Base-by-base conservation (phyloP, 257 asterid species). In the Przewalskia tangutica region DNA sequence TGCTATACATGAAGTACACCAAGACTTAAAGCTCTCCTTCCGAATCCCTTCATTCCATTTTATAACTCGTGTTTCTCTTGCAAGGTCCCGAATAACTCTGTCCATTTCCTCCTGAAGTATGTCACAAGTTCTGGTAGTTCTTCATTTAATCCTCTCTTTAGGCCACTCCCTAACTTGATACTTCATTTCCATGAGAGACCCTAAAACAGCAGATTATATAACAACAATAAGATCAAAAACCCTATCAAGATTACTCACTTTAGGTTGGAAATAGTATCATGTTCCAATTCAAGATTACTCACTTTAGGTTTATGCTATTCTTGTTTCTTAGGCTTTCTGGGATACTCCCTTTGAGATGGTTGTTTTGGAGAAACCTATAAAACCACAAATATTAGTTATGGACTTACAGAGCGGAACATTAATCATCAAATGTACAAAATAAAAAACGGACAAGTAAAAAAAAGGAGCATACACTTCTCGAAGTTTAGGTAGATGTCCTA, bases 291-390 rank as follows among this genome's bases (percentile, higher is more conserved):
- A 20, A 10, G 17, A 38, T 55, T 53, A 82, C 86, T 86, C 82
- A 94, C 97, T 83, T 81, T 44, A 92, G 81, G n/a, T 54, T 85
- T 75, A 89, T 63, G 60, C 88, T 89, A 7, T 56, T 82, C 66
- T 84, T 90, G 81, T 84, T 86, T 44, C 56, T 68, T 14, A 94
- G 82, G n/a, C 93, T 84, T 36, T 68, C 87, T 2, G 97, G 95
- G 34, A 90, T 56, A 82, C 81, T 85, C 2, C 89, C 89, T 3
- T 70, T 84, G 60, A 95, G 86, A 48, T 87, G 86, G 91, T 95
- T 95, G 86, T 91, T 90, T 73, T 92, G 91, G 42, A 95, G 94
- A 86, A 75, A 89, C 82, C 99, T 95, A 89, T 67, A 8, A 58
- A 17, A 51, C 84, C 36, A 20, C 81, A 81, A 81, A 7, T 32